Percentiles rank a stretch among this genome's conserved stretches.
Evolutionary conservation across 2,329 filamentous ascomycete species (phyloP).

Genomic region (Hypomyces perniciosus): DNA sequence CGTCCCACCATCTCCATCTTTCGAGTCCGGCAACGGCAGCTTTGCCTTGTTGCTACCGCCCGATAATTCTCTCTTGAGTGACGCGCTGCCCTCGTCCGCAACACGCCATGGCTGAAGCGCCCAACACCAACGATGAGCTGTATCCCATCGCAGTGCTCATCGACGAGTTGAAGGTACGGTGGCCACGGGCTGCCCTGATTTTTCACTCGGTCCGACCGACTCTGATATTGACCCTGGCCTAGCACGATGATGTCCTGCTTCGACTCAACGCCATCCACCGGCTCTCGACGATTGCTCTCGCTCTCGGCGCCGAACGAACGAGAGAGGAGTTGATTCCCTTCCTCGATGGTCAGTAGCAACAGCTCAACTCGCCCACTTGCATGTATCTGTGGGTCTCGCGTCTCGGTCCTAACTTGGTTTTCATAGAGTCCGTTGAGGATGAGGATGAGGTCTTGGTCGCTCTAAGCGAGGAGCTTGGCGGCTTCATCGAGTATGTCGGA

Average conservation of each 20-base stretch:
- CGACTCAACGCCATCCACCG: conserved; percentile 98
- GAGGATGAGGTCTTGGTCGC: conserved; percentile 98
- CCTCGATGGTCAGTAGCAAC: conserved; percentile 73
- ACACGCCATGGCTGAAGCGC: conserved; percentile 78
- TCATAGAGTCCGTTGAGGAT: conserved; percentile 91
- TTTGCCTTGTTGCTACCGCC: conserved; percentile 4
- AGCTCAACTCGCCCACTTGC: conserved; percentile 9
- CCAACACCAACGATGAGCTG: conserved; percentile 93
- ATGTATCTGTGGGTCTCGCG: background rate
- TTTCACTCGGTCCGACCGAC: conserved; percentile 10
- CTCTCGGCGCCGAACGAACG: conserved; percentile 90
- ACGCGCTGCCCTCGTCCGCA: conserved; percentile 27
- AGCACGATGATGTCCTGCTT: conserved; percentile 98
- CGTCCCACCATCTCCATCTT: conserved; percentile 9
- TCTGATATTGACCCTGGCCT: conserved; percentile 22
- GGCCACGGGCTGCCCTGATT: conserved; percentile 13
- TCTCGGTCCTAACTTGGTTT: conserved; percentile 3
- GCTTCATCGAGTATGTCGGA: conserved; percentile 96
- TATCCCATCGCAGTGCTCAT: conserved; percentile 99
- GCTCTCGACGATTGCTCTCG: conserved; percentile 95
- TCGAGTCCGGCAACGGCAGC: conserved; percentile 3
- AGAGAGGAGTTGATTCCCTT: conserved; percentile 98
- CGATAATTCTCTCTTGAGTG: conserved; percentile 15
- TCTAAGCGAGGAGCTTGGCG: conserved; percentile 91
- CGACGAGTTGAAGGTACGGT: conserved; percentile 91